Evolutionary conservation across 352 stramenopile genomes (phyloP).

Genomic region (Globisporangium mamillatum): DNA sequence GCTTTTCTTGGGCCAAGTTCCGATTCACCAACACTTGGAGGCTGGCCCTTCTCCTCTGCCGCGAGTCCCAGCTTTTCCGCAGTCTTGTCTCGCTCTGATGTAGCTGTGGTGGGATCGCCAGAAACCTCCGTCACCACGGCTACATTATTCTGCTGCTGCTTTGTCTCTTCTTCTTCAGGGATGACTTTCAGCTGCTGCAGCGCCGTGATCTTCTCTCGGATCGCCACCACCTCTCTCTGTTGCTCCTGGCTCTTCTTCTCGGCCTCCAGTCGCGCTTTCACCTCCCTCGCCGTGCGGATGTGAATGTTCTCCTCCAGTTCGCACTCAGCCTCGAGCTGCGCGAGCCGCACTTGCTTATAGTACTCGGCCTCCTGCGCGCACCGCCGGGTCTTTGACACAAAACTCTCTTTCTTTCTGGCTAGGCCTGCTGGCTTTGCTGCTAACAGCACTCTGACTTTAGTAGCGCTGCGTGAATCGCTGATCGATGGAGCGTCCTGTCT

Average conservation of each 20-base stretch:
- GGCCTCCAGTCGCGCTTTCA: constrained; percentile 20
- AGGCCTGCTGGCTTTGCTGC: background rate
- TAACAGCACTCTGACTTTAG: constrained; percentile 8
- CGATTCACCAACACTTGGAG: background rate
- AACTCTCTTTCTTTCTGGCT: constrained; percentile 27
- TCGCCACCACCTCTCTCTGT: background rate
- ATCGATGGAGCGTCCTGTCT: background rate
- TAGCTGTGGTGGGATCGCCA: background rate
- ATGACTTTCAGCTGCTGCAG: background rate
- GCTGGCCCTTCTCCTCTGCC: background rate
- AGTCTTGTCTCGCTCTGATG: background rate
- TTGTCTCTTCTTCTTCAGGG: background rate
- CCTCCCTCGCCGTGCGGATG: constrained; percentile 50
- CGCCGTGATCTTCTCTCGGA: background rate
- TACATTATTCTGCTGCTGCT: background rate
- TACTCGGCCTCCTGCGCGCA: constrained; percentile 59
- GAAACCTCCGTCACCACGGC: background rate
- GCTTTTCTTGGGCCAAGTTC: background rate
- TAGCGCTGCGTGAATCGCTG: background rate
- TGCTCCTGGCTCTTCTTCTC: constrained; percentile 22
- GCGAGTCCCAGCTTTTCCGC: background rate
- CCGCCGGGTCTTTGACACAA: constrained; percentile 55
- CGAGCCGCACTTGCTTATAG: constrained; percentile 63
- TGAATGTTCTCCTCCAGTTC: constrained; percentile 74
- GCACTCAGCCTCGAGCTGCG: constrained; percentile 65